Evolutionary conservation across 2,329 filamentous ascomycete genomes (phyloP).

Genomic region (Colletotrichum cordylinicola): DNA sequence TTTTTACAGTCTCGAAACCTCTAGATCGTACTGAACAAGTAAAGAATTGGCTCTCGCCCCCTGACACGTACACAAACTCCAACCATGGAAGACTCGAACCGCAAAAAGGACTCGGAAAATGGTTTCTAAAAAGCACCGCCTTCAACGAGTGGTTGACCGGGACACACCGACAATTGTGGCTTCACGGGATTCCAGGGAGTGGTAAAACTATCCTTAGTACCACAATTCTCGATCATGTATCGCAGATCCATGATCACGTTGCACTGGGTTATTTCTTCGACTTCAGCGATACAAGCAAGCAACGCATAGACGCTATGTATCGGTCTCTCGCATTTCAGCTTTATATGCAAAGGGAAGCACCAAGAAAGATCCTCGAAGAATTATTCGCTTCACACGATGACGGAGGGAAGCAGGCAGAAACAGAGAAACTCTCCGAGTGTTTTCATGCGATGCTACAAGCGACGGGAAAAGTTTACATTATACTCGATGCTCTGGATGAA

Average conservation of each 20-base stretch:
- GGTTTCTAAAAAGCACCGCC: constrained; percentile 15
- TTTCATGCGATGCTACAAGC: fast-evolving
- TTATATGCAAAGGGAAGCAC: constrained; percentile 9
- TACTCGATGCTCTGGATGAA: background rate
- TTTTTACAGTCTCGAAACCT: too few species aligned
- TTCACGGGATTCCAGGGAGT: constrained; percentile 19
- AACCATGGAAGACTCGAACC: constrained; percentile 8
- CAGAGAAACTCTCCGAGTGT: background rate
- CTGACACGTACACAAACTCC: constrained; percentile 13
- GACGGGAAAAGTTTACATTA: background rate
- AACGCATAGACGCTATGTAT: constrained; percentile 6
- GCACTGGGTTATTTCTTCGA: constrained; percentile 26
- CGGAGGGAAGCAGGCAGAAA: background rate
- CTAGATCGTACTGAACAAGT: background rate
- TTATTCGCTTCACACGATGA: background rate
- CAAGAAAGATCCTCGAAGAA: background rate
- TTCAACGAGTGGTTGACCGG: constrained; percentile 22
- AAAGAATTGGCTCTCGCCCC: constrained; percentile 17
- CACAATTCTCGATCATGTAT: constrained; percentile 19
- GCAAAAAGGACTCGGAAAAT: constrained; percentile 10
- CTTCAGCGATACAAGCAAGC: constrained; percentile 24
- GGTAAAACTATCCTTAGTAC: constrained; percentile 26
- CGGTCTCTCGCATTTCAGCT: constrained; percentile 24
- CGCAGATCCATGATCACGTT: background rate
- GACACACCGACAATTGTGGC: constrained; percentile 23